phyloP scores from a whole-genome alignment of 495 filamentous ascomycete genomes.

The Evansstolkia leycettana region DNA sequence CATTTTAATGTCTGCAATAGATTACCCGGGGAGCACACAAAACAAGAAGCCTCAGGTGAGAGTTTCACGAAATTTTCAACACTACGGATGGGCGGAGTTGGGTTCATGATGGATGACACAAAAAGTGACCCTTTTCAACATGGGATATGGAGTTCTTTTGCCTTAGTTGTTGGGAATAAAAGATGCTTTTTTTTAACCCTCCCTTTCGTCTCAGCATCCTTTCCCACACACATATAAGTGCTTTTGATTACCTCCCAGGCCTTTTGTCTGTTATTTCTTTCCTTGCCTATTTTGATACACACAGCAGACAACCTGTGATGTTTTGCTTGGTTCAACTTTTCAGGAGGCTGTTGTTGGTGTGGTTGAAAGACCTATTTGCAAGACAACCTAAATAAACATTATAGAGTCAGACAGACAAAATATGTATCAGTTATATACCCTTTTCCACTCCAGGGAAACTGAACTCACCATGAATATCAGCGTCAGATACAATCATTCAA shows the following conservation, averaged over 20 bases:
- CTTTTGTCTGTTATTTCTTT: conserved; percentile 1
- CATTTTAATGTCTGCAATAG: not conserved
- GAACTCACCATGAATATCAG: too few species aligned
- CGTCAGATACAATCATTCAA: too few species aligned
- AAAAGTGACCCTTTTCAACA: conserved; percentile 18
- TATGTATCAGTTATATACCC: too few species aligned
- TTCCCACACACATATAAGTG: conserved; percentile 8
- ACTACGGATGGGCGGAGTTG: conserved; percentile 17
- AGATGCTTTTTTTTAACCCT: conserved; percentile 1
- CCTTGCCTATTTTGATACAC: conserved; percentile 1
- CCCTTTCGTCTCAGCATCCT: conserved; percentile 4
- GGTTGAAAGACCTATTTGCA: too few species aligned
- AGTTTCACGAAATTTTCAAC: too few species aligned
- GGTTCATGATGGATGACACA: conserved; percentile 7
- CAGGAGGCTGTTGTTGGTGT: too few species aligned
- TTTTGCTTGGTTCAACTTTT: too few species aligned
- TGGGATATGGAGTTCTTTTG: conserved; percentile 14
- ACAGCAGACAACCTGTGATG: too few species aligned
- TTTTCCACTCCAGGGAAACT: too few species aligned
- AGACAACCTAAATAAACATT: too few species aligned
- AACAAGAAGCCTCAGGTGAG: conserved; percentile 4
- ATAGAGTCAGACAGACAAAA: too few species aligned
- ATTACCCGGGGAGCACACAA: not conserved
- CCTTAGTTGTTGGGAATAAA: not conserved
- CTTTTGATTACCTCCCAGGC: conserved; percentile 1